Evolutionary conservation across 345 rosid species (phyloP).

Genomic region (Hevea brasiliensis): DNA sequence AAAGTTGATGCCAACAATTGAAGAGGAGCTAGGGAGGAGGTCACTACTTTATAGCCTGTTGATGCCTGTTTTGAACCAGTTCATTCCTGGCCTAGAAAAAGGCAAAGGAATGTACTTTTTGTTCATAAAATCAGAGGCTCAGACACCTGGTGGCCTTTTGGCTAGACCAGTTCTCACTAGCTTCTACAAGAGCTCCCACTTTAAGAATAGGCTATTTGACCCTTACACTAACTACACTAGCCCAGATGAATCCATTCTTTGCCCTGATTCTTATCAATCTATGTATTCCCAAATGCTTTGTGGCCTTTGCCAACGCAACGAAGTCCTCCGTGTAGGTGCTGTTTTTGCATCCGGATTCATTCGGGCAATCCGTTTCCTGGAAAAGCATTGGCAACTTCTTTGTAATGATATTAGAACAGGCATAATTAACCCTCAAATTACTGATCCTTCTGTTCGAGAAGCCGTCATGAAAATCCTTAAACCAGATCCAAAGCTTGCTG

Average conservation of each 20-base stretch:
- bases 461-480: slow-evolving; percentile 40
- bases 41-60: slow-evolving; percentile 49
- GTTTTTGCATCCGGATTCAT: slow-evolving; percentile 64
- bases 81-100: slow-evolving; percentile 46
- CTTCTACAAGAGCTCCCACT: slow-evolving; percentile 56
- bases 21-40: slow-evolving; percentile 50
- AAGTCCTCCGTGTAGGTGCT: slow-evolving; percentile 59
- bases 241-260: slow-evolving; percentile 56
- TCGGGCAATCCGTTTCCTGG: slow-evolving; percentile 54
- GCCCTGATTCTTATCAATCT: slow-evolving; percentile 53
- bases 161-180: slow-evolving; percentile 68
- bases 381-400: slow-evolving; percentile 47
- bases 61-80: slow-evolving; percentile 59
- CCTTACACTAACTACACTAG: slow-evolving; percentile 59
- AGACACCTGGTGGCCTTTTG: slow-evolving; percentile 51
- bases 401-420: slow-evolving; percentile 46
- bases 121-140: slow-evolving; percentile 58
- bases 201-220: slow-evolving; percentile 45
- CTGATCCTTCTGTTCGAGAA: slow-evolving; percentile 41
- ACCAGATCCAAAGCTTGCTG: slow-evolving; percentile 48
- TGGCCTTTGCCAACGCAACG: slow-evolving; percentile 46
- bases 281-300: slow-evolving; percentile 64
- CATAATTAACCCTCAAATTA: slow-evolving; percentile 36
- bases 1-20: slow-evolving; percentile 62
- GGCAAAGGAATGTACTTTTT: slow-evolving; percentile 64